Evolutionary conservation across 208 protist genomes (phyloP).

Genomic region (Leishmania gerbilli): DNA sequence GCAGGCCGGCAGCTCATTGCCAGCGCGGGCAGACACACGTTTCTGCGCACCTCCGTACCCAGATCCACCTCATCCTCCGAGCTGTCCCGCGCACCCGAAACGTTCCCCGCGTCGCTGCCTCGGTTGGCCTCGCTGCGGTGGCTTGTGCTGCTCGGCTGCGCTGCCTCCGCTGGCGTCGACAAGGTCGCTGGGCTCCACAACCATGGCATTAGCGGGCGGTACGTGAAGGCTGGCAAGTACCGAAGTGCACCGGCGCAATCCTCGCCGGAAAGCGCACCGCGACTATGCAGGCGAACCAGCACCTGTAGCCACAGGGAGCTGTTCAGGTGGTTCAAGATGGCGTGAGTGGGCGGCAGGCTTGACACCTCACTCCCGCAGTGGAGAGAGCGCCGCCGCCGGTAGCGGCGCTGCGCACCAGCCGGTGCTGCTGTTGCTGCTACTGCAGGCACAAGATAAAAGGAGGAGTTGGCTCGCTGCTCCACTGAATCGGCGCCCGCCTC

Average conservation of each 20-base stretch:
- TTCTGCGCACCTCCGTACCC: conserved; percentile 14
- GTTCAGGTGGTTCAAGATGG: conserved; percentile 43
- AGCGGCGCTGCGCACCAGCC: neutral
- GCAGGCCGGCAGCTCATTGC: neutral
- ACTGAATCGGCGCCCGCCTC: neutral
- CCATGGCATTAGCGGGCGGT: conserved; percentile 49
- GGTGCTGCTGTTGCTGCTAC: neutral
- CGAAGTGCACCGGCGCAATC: conserved; percentile 40
- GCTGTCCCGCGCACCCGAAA: neutral
- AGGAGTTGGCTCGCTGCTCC: neutral
- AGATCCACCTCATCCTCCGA: neutral
- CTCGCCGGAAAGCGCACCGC: conserved; percentile 38
- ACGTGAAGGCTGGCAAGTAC: conserved; percentile 49
- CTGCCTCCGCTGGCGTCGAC: neutral
- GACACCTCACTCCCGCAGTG: conserved; percentile 18
- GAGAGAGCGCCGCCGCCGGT: conserved; percentile 9
- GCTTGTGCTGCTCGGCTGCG: neutral
- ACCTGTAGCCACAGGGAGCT: conserved; percentile 44
- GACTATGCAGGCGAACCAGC: conserved; percentile 42
- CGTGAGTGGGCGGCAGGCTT: conserved; percentile 12
- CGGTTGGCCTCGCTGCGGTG: neutral
- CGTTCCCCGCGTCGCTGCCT: neutral
- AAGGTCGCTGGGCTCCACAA: conserved; percentile 34
- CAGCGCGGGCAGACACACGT: conserved; percentile 6
- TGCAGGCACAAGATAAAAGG: neutral